These are phyloP conservation scores for Fusarium continuum DNA, from an alignment of 2,329 filamentous ascomycete species.

Conservation along the genomic window DNA sequence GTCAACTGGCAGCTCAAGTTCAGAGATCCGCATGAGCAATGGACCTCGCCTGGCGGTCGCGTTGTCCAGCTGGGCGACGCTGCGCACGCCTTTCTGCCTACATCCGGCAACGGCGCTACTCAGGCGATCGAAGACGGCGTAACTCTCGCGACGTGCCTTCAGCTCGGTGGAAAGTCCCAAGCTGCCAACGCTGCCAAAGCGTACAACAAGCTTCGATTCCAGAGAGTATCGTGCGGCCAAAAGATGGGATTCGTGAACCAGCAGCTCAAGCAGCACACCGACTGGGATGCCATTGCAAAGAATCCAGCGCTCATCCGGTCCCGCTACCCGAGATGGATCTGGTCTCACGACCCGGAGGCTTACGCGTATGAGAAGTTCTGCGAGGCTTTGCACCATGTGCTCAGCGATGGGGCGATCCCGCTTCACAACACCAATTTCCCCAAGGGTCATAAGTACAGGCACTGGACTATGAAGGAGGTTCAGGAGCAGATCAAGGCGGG, in stretches of 20 bases:
- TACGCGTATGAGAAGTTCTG: constrained; percentile 33
- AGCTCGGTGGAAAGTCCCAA: constrained; percentile 10
- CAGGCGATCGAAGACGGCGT: constrained; percentile 29
- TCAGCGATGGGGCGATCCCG: constrained; percentile 18
- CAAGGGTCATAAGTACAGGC: constrained; percentile 21
- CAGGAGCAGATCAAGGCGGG: constrained; percentile 27
- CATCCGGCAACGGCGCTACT: constrained; percentile 24
- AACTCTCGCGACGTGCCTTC: constrained; percentile 20
- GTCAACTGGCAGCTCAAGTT: constrained; percentile 34
- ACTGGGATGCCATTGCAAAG: constrained; percentile 29
- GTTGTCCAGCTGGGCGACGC: constrained; percentile 28
- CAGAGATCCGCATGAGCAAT: constrained; percentile 28
- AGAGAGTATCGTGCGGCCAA: constrained; percentile 8
- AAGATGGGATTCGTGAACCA: constrained; percentile 30
- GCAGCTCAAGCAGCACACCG: constrained; percentile 29
- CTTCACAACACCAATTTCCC: constrained; percentile 25
- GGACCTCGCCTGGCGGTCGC: constrained; percentile 24
- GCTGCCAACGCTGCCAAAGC: constrained; percentile 16
- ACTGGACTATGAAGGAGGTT: constrained; percentile 32
- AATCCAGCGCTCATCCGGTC: constrained; percentile 22
- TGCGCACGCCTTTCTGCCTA: constrained; percentile 23
- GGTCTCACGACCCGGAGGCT: constrained; percentile 28
- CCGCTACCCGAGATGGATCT: constrained; percentile 25
- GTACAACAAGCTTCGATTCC: constrained; percentile 24
- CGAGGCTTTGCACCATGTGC: constrained; percentile 23